Conservation (phyloP, 495 filamentous ascomycete genomes). For the Cladorrhinum samala region DNA sequence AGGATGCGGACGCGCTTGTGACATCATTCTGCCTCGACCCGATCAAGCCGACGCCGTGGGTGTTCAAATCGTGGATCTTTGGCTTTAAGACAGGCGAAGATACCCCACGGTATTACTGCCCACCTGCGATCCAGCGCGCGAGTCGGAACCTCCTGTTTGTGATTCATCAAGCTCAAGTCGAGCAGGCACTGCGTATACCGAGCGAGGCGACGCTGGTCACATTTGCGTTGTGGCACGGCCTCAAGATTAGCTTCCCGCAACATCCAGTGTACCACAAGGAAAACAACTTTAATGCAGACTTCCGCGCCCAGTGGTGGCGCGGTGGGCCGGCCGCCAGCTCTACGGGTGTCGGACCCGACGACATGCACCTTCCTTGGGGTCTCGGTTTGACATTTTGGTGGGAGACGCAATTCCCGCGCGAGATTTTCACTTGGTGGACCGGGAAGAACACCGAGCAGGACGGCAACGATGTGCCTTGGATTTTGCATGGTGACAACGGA, state of each 20-base stretch:
- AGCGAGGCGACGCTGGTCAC: conserved; percentile 33
- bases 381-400: conserved; percentile 29
- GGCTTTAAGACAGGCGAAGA: conserved; percentile 31
- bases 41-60: conserved; percentile 38
- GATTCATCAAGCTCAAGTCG: conserved; percentile 27
- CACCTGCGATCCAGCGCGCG: conserved; percentile 28
- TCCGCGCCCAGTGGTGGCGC: conserved; percentile 27
- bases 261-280: conserved; percentile 27
- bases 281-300: conserved; percentile 12
- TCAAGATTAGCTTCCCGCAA: conserved; percentile 35
- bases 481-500: conserved; percentile 18
- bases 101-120: conserved; percentile 30
- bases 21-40: conserved; percentile 49
- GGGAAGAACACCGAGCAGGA: conserved; percentile 10
- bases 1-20: conserved; percentile 51
- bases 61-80: conserved; percentile 37
- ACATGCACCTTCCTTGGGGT: conserved; percentile 18
- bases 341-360: conserved; percentile 22
- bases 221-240: conserved; percentile 38
- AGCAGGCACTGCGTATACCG: conserved; percentile 23
- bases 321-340: conserved; percentile 25
- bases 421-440: conserved; percentile 22
- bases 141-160: conserved; percentile 21
- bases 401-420: conserved; percentile 24
- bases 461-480: conserved; percentile 17